Evolutionary conservation across 2,329 filamentous ascomycete genomes (phyloP), one percentile per base, ranked within the genome.

Genomic region (Cadophora sp.): DNA sequence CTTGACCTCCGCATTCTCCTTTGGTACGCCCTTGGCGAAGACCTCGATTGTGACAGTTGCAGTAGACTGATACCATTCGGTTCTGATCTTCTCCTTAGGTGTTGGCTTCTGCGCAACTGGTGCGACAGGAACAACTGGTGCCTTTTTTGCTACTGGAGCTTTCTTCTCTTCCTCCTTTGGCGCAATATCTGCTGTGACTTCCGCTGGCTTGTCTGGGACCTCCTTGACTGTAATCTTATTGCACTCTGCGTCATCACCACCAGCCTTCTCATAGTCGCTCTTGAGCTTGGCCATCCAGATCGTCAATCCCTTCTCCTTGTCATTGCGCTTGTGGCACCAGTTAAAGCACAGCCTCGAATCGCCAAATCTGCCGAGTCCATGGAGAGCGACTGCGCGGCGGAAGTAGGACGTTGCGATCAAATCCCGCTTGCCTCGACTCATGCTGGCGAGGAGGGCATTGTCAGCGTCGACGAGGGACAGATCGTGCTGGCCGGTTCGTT

Each of bases 361-460:
- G 3, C 90, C 93, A 73, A 89, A 93, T 62, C 87, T 84, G 41
- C 86, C 87, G 48, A 94, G 81, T 59, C 89, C 87, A 78, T 88
- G 91, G 30, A 95, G 83, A 13, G 91, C 86, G 14, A 97, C 87
- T 5, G 88, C 91, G 45, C 95, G 88, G 72, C 94, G 88, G 74
- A 96, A 87, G 75, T 97, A 93, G 1, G 92, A 90, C n/a, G 93
- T 87, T 55, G 89, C 84, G 78, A 97, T 93, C 36, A 91, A 84
- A 71, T 93, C 88, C 60, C 91, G 88, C 74, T 90, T 91, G 39
- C 86, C 91, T 48, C 95, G 90, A 69, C 90, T 84, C 30, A 81
- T 81, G 2, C 89, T 90, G 4, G 84, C 80, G 45, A 84, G 80
- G 62, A 91, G 85, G 2, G 89, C 91, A 58, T 84, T 83, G 69